Evolutionary conservation across 129 eudicot genomes (phyloP).

Genomic region (Flaveria bidentis): DNA sequence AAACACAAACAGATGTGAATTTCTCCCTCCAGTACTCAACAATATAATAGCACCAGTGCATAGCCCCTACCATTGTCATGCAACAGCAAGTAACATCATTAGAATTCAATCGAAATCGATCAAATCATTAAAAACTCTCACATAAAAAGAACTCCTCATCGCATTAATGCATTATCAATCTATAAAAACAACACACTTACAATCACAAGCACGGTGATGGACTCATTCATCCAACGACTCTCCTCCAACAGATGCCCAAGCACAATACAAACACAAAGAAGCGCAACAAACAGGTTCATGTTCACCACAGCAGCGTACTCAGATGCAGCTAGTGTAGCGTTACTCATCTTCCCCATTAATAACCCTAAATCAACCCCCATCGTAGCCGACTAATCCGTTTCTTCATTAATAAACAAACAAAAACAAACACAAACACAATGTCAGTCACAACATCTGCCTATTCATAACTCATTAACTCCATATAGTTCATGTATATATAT

Average conservation of each 20-base stretch:
- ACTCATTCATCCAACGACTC: conserved; percentile 78
- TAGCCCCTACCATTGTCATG: conserved; percentile 57
- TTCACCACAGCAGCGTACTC: conserved; percentile 64
- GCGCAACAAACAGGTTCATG: conserved; percentile 71
- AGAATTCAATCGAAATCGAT: neutral
- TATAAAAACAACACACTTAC: conserved; percentile 42
- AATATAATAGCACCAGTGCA: conserved; percentile 74
- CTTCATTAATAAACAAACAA: neutral
- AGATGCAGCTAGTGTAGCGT: conserved; percentile 31
- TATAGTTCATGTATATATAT: no score
- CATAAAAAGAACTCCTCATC: neutral
- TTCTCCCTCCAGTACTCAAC: conserved; percentile 56
- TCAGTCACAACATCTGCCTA: neutral
- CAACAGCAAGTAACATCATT: neutral
- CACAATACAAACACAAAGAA: conserved; percentile 66
- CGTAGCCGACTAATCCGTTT: neutral
- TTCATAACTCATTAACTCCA: neutral
- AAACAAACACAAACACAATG: neutral
- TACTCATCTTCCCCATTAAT: conserved; percentile 32
- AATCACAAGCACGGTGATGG: conserved; percentile 62
- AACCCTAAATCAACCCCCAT: conserved; percentile 39
- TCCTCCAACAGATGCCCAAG: conserved; percentile 78
- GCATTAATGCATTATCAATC: neutral
- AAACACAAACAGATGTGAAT: conserved; percentile 75
- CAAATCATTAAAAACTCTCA: neutral